Evolutionary conservation across 805 yeast species (phyloP).

Genomic region (Priceomyces castillae): DNA sequence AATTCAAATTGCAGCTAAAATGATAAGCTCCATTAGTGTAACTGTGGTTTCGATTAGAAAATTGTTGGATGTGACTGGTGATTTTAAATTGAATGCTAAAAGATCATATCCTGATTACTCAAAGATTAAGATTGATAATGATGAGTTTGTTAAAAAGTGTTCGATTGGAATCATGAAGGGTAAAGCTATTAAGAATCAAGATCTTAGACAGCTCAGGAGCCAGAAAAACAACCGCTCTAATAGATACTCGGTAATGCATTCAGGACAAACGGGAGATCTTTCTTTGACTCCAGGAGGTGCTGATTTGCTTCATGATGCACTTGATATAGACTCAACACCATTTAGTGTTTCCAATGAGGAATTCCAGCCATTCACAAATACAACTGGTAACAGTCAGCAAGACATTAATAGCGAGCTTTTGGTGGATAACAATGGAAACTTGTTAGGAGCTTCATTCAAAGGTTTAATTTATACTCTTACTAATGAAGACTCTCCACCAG

Average conservation of each 20-base stretch:
- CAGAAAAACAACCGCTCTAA: conserved; percentile 19
- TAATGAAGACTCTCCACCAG: conserved; percentile 62
- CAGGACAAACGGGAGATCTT: conserved; percentile 50
- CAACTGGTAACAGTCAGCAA: conserved; percentile 8
- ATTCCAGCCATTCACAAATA: conserved; percentile 32
- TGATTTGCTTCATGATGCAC: conserved; percentile 37
- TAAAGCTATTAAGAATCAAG: conserved; percentile 22
- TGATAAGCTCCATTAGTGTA: conserved; percentile 52
- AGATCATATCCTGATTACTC: conserved; percentile 68
- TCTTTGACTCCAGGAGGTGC: conserved; percentile 49
- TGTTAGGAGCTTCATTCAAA: conserved; percentile 69
- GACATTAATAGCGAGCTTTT: conserved; percentile 46
- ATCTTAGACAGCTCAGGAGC: conserved; percentile 21
- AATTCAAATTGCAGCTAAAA: conserved; percentile 56
- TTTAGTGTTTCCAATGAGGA: conserved; percentile 35
- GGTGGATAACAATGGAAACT: conserved; percentile 47
- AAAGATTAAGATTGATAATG: conserved; percentile 54
- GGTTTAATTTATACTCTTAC: conserved; percentile 65
- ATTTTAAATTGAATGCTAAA: conserved; percentile 56
- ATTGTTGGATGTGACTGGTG: conserved; percentile 59
- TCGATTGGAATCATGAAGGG: conserved; percentile 56
- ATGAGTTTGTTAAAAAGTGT: conserved; percentile 58
- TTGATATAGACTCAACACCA: conserved; percentile 27
- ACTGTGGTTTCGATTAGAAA: conserved; percentile 51
- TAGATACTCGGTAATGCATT: conserved; percentile 49